Percentiles rank a stretch among this genome's conserved stretches.
phyloP scores from a whole-genome alignment of 2,329 filamentous ascomycete species.

The Clarireedia homoeocarpa region DNA sequence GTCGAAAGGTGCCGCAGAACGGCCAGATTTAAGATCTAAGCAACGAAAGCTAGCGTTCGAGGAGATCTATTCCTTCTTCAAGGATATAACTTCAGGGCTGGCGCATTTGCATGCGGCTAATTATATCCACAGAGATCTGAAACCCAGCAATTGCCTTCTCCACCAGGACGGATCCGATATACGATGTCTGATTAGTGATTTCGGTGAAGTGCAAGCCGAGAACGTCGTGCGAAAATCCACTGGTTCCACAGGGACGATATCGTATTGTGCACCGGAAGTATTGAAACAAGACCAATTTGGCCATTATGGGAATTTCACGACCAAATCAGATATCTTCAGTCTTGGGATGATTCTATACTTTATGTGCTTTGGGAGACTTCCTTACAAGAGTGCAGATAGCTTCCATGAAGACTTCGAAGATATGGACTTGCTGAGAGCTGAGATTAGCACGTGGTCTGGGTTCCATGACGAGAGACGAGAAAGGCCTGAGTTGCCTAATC shows the following conservation, averaged over 20 bases:
- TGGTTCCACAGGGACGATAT: constrained; percentile 91
- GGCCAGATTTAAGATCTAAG: constrained; percentile 28
- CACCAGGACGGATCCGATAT: constrained; percentile 65
- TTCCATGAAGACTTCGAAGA: constrained; percentile 90
- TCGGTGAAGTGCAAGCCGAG: constrained; percentile 89
- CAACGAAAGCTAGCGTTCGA: constrained; percentile 57
- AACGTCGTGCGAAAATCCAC: constrained; percentile 79
- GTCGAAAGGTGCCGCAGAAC: constrained; percentile 62
- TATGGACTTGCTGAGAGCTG: constrained; percentile 71
- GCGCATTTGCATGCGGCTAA: constrained; percentile 84
- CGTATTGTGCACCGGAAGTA: constrained; percentile 95
- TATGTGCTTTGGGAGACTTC: constrained; percentile 86
- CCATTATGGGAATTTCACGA: constrained; percentile 84
- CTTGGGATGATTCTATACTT: constrained; percentile 98
- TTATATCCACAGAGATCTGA: constrained; percentile 93
- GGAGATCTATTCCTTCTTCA: constrained; percentile 94
- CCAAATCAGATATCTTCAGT: constrained; percentile 97
- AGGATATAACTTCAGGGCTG: constrained; percentile 86
- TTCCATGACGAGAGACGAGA: constrained; percentile 71
- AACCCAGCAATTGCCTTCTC: constrained; percentile 90
- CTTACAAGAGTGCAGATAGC: constrained; percentile 76
- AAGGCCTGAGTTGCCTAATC: constrained; percentile 74
- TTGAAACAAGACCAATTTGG: constrained; percentile 62
- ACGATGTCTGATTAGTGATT: constrained; percentile 88
- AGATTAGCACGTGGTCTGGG: constrained; percentile 82